phyloP scores from a whole-genome alignment of 345 rosid species.

The Salix arbutifolia region DNA sequence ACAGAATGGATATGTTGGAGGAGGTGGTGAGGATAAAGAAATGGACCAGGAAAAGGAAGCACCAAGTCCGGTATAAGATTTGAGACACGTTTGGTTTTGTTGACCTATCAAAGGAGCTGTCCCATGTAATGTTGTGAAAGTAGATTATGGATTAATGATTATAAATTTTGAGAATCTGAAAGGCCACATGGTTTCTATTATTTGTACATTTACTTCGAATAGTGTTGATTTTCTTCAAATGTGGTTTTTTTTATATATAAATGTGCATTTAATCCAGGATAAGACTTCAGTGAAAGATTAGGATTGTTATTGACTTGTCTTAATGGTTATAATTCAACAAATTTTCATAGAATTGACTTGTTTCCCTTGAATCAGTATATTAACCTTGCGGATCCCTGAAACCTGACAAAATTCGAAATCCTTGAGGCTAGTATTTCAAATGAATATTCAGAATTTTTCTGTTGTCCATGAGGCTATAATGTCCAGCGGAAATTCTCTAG shows the following conservation, averaged over 20 bases:
- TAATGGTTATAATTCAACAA: no score
- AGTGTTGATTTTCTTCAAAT: no score
- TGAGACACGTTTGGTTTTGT: background rate
- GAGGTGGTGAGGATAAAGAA: slow-evolving; percentile 27
- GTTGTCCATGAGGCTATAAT: no score
- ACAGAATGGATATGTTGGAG: slow-evolving; percentile 30
- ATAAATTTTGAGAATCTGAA: background rate
- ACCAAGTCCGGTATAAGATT: slow-evolving; percentile 18
- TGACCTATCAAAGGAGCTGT: background rate
- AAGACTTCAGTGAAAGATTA: background rate
- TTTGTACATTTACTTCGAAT: no score
- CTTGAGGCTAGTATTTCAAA: no score
- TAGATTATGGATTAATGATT: background rate
- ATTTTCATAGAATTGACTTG: no score
- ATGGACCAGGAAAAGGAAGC: slow-evolving; percentile 17
- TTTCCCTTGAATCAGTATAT: no score
- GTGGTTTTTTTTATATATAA: background rate
- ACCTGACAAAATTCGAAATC: no score
- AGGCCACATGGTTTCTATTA: background rate
- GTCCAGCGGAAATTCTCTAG: no score
- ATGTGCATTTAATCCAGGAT: background rate
- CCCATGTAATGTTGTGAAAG: background rate
- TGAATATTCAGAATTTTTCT: no score
- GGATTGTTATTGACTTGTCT: no score
- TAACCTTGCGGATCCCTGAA: no score